These are phyloP conservation scores for Penicillium sp. DNA, from an alignment of 2,329 filamentous ascomycete genomes.

Conservation along the genomic window DNA sequence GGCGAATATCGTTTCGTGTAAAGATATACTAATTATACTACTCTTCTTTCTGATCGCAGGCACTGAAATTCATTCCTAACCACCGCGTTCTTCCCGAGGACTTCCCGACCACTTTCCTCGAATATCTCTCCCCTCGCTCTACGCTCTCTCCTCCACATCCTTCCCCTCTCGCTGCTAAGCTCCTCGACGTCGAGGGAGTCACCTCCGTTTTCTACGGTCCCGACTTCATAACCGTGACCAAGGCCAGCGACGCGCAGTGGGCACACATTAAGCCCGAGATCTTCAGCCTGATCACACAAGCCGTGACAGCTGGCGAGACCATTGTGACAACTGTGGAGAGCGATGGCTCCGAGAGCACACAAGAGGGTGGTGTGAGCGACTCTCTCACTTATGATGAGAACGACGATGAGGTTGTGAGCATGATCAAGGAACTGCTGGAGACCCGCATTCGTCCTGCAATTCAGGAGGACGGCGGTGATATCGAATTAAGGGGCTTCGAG, in stretches of 20 bases:
- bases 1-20: neutral
- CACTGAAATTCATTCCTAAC: conserved; percentile 94
- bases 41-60: conserved; percentile 37
- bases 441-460: conserved; percentile 94
- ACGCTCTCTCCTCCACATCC: conserved; percentile 88
- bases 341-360: conserved; percentile 56
- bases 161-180: conserved; percentile 84
- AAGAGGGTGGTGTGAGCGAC: conserved; percentile 61
- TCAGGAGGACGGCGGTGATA: conserved; percentile 96
- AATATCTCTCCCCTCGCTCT: conserved; percentile 86
- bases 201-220: conserved; percentile 90
- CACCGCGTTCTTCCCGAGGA: conserved; percentile 77
- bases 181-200: conserved; percentile 94
- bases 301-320: conserved; percentile 78
- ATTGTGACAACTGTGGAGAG: conserved; percentile 74
- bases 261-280: conserved; percentile 93
- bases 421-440: conserved; percentile 98
- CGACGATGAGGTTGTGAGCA: conserved; percentile 90
- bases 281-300: conserved; percentile 92
- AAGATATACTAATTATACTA: neutral
- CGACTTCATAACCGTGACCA: conserved; percentile 97
- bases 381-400: conserved; percentile 83
- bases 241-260: conserved; percentile 86
- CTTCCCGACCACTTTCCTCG: conserved; percentile 76
- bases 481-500: conserved; percentile 90